Conservation (phyloP, 1,284 basidiomycete species). For the Papiliotrema flavescens region DNA sequence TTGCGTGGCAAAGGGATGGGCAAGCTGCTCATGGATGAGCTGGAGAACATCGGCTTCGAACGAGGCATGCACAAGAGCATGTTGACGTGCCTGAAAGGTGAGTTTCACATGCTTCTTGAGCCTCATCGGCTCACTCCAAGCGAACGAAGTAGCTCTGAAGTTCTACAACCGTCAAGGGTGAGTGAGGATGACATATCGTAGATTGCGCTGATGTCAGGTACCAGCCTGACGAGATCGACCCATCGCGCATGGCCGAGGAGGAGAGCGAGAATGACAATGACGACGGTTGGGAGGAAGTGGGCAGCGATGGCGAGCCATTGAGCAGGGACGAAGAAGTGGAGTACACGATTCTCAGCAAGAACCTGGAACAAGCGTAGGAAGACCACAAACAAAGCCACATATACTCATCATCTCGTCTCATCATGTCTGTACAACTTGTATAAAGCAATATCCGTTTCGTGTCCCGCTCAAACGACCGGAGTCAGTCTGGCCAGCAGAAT, state of each 20-base stretch:
- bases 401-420: background rate
- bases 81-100: conserved; percentile 45
- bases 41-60: conserved; percentile 32
- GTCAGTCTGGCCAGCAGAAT: background rate
- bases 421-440: too few species aligned
- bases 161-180: conserved; percentile 2
- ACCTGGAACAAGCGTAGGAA: conserved; percentile 3
- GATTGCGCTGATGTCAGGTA: conserved; percentile 21
- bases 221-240: conserved; percentile 46
- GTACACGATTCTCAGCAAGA: conserved; percentile 34
- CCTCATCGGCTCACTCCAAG: background rate
- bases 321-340: conserved; percentile 12
- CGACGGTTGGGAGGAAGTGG: conserved; percentile 5
- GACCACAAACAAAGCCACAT: background rate
- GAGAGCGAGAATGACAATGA: conserved; percentile 5
- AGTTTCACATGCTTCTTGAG: conserved; percentile 6
- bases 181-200: background rate
- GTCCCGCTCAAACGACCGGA: background rate
- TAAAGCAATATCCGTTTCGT: too few species aligned
- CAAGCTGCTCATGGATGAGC: conserved; percentile 25
- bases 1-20: conserved; percentile 31
- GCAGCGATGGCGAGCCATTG: conserved; percentile 3
- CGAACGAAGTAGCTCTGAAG: background rate
- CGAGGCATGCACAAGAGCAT: conserved; percentile 42
- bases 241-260: conserved; percentile 33